phyloP scores from a whole-genome alignment of 257 asterid species.

The Solanum pimpinellifolium region DNA sequence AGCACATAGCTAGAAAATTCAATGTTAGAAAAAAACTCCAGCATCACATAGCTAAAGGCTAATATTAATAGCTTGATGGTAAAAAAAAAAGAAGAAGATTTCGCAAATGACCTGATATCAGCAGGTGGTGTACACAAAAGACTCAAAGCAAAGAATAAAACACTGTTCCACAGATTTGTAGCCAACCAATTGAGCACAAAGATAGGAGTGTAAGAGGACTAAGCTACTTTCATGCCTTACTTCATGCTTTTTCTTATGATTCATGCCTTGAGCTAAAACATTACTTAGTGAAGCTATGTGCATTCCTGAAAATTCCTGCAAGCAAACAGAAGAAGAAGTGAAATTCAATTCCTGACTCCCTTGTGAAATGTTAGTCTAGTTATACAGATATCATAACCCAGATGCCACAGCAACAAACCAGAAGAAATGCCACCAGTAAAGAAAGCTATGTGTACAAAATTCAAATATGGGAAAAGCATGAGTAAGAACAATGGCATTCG shows the following conservation, averaged over 20 bases:
- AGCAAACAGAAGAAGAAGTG: background rate
- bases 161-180: background rate
- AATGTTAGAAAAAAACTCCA: background rate
- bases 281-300: conserved; percentile 35
- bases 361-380: background rate
- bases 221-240: conserved; percentile 28
- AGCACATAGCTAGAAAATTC: background rate
- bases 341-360: background rate
- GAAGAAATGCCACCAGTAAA: conserved; percentile 1
- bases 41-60: background rate
- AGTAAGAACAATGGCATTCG: background rate
- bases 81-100: background rate
- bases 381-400: background rate
- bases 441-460: background rate
- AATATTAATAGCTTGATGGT: background rate
- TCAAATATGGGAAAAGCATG: background rate
- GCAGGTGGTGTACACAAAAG: background rate
- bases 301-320: conserved; percentile 65
- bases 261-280: conserved; percentile 89
- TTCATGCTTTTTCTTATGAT: conserved; percentile 88
- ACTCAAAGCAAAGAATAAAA: background rate
- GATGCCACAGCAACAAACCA: background rate
- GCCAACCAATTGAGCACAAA: background rate
- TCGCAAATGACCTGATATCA: background rate
- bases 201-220: background rate